phyloP scores from a whole-genome alignment of 2,329 filamentous ascomycete genomes.

The Fusarium siculi region DNA sequence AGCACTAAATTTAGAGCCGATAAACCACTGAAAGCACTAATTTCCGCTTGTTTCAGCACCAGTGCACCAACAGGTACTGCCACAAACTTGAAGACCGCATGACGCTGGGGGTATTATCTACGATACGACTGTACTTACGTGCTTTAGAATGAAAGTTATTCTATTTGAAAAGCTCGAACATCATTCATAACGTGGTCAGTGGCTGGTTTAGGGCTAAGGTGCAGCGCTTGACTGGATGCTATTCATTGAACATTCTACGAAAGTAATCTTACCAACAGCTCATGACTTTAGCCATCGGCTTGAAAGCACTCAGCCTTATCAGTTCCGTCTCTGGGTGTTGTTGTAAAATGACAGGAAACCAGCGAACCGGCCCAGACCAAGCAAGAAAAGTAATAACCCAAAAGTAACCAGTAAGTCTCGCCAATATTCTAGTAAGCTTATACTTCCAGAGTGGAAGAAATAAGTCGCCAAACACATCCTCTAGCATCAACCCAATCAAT shows the following conservation, averaged over 20 bases:
- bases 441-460: slow-evolving; percentile 28
- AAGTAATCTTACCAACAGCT: background rate
- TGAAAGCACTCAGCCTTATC: slow-evolving; percentile 23
- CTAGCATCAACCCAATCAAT: slow-evolving; percentile 30
- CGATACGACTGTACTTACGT: too few species aligned
- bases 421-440: background rate
- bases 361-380: slow-evolving; percentile 34
- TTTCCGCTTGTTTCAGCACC: background rate
- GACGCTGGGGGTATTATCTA: too few species aligned
- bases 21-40: background rate
- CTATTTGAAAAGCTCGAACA: too few species aligned
- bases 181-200: too few species aligned
- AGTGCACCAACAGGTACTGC: too few species aligned
- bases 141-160: too few species aligned
- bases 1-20: background rate
- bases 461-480: slow-evolving; percentile 24
- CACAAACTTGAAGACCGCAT: too few species aligned
- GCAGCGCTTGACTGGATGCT: too few species aligned
- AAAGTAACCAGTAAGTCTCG: slow-evolving; percentile 25
- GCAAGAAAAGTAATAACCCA: slow-evolving; percentile 37
- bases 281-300: background rate
- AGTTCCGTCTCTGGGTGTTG: slow-evolving; percentile 29
- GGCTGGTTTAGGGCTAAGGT: too few species aligned
- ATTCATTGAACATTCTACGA: too few species aligned
- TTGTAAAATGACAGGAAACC: slow-evolving; percentile 34